phyloP scores from a whole-genome alignment of 1,139 yeast species.

The Pichia terricola region DNA sequence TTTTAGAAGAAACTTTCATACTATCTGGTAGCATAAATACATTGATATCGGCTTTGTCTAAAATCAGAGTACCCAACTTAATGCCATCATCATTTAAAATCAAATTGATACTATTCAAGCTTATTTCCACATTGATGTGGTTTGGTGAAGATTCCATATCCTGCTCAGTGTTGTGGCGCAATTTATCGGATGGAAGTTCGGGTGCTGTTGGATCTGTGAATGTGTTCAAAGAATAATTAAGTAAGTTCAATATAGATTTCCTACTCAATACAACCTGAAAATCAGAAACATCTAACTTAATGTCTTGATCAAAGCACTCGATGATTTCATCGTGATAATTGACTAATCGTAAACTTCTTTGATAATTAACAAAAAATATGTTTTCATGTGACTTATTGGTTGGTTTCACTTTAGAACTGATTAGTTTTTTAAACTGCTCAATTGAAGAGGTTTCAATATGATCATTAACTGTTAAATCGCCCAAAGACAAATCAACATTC shows the following conservation, averaged over 20 bases:
- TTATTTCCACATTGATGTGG: slow-evolving; percentile 59
- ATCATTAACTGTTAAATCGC: slow-evolving; percentile 65
- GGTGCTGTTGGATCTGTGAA: slow-evolving; percentile 75
- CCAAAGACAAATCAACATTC: slow-evolving; percentile 56
- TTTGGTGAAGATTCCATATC: slow-evolving; percentile 55
- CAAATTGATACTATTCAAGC: slow-evolving; percentile 64
- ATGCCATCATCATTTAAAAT: slow-evolving; percentile 78
- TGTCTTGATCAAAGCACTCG: slow-evolving; percentile 71
- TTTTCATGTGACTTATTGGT: slow-evolving; percentile 32
- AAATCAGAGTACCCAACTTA: slow-evolving; percentile 67
- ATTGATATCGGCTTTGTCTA: slow-evolving; percentile 64
- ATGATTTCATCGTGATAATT: slow-evolving; percentile 44
- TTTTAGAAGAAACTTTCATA: slow-evolving; percentile 61
- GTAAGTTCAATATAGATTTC: slow-evolving; percentile 63
- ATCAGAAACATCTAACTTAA: slow-evolving; percentile 70
- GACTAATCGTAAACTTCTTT: slow-evolving; percentile 54
- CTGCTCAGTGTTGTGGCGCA: slow-evolving; percentile 48
- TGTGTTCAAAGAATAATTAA: slow-evolving; percentile 78
- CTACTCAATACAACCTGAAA: slow-evolving; percentile 70
- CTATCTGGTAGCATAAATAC: slow-evolving; percentile 67
- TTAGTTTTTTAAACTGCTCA: slow-evolving; percentile 53
- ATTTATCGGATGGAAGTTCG: slow-evolving; percentile 55
- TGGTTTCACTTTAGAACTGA: slow-evolving; percentile 50
- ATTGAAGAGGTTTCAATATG: slow-evolving; percentile 57
- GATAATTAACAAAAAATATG: slow-evolving; percentile 54